phyloP scores from a whole-genome alignment of 139 green algal species.

The Pseudopediastrum boryanum region DNA sequence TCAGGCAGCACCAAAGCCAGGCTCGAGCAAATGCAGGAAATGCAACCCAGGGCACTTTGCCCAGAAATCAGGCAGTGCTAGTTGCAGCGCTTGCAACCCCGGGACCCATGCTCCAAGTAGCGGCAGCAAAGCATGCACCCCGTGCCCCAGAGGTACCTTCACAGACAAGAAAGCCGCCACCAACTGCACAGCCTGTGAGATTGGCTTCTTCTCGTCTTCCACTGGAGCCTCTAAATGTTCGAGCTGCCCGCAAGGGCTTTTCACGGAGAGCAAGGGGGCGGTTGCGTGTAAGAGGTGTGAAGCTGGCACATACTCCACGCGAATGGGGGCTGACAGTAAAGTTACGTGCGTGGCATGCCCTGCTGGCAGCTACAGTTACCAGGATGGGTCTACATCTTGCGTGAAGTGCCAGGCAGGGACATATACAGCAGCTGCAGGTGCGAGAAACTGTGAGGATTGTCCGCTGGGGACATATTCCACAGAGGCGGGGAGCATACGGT shows the following conservation, averaged over 20 bases:
- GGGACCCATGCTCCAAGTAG: constrained; percentile 11
- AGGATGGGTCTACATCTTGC: constrained; percentile 28
- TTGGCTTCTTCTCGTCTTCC: constrained; percentile 25
- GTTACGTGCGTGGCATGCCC: constrained; percentile 38
- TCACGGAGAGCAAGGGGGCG: constrained; percentile 20
- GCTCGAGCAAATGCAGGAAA: neutral
- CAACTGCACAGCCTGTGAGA: constrained; percentile 30
- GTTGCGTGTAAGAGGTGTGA: constrained; percentile 13
- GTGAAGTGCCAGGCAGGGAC: constrained; percentile 22
- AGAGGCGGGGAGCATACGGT: constrained; percentile 15
- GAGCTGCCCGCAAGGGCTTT: constrained; percentile 28
- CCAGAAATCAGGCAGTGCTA: constrained; percentile 14
- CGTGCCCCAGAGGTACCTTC: constrained; percentile 33
- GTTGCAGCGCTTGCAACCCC: constrained; percentile 20
- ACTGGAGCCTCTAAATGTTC: constrained; percentile 16
- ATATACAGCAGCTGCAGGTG: neutral
- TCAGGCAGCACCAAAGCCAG: constrained; percentile 11
- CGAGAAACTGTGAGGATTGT: constrained; percentile 11
- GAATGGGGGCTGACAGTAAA: constrained; percentile 4
- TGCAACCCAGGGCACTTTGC: constrained; percentile 34
- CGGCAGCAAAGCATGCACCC: constrained; percentile 2
- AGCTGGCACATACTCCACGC: constrained; percentile 34
- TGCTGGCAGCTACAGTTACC: constrained; percentile 27
- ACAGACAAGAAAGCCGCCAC: constrained; percentile 11
- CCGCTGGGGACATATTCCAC: constrained; percentile 32